phyloP scores from a whole-genome alignment of 1,284 basidiomycete genomes.

The Rhodotorula sp. region DNA sequence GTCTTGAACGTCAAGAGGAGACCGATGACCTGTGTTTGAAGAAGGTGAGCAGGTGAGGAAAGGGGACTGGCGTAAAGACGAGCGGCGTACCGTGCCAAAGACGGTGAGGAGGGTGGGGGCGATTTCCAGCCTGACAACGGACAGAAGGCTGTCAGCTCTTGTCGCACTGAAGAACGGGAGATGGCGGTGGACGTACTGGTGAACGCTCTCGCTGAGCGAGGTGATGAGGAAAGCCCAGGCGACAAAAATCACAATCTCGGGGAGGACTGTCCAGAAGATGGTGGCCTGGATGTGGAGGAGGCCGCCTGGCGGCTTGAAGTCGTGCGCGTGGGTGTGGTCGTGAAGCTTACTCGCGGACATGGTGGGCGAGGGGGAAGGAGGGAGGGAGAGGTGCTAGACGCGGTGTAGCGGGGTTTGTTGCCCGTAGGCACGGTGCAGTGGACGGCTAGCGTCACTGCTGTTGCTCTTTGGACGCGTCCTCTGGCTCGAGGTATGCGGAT shows the following conservation, averaged over 20 bases:
- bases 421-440: not conserved
- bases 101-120: conserved; percentile 38
- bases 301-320: conserved; percentile 5
- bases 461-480: too few species aligned
- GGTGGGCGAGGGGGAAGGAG: not conserved
- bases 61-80: conserved; percentile 37
- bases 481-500: too few species aligned
- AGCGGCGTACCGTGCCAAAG: conserved; percentile 59
- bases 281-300: conserved; percentile 20
- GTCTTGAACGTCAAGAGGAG: conserved; percentile 51
- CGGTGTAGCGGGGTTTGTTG: not conserved
- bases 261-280: conserved; percentile 20
- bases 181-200: not conserved
- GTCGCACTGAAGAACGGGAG: not conserved
- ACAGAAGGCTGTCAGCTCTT: not conserved
- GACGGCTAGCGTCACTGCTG: not conserved
- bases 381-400: not conserved
- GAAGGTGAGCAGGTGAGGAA: conserved; percentile 64
- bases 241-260: conserved; percentile 20
- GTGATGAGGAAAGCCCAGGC: not conserved
- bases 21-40: conserved; percentile 23
- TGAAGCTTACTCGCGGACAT: not conserved
- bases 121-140: not conserved
- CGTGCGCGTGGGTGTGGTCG: not conserved
- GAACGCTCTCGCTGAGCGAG: not conserved